Conservation (phyloP, 2,329 filamentous ascomycete genomes). For the Calonectria henricotiae region DNA sequence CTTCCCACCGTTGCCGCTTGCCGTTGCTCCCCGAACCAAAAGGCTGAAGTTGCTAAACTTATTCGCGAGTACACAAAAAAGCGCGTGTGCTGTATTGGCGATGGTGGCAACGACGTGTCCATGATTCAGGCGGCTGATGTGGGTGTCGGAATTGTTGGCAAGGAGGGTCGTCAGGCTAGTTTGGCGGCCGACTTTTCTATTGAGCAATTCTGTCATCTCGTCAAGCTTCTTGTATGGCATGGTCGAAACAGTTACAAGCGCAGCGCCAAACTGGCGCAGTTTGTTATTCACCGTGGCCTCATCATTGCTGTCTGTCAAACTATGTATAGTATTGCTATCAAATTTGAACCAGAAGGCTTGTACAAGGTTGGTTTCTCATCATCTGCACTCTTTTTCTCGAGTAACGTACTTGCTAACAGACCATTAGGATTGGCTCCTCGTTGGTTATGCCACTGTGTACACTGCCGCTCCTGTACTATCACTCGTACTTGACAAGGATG, state of each 20-base stretch:
- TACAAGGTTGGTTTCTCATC: constrained; percentile 75
- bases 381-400: neutral
- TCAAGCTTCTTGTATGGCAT: constrained; percentile 99
- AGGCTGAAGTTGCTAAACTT: constrained; percentile 91
- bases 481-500: constrained; percentile 93
- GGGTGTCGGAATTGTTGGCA: constrained; percentile 97
- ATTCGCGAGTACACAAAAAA: constrained; percentile 95
- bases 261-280: constrained; percentile 94
- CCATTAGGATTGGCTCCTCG: constrained; percentile 88
- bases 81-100: constrained; percentile 96
- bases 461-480: constrained; percentile 95
- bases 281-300: constrained; percentile 96
- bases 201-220: constrained; percentile 93
- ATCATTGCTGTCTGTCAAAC: constrained; percentile 98
- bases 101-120: constrained; percentile 97
- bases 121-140: constrained; percentile 99
- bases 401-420: constrained; percentile 43
- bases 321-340: constrained; percentile 94
- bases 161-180: constrained; percentile 95
- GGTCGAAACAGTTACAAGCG: constrained; percentile 98
- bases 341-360: constrained; percentile 93
- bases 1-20: constrained; percentile 96
- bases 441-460: constrained; percentile 96
- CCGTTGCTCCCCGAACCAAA: constrained; percentile 96
- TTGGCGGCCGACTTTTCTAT: constrained; percentile 98